Evolutionary conservation across 768 basidiomycete genomes (phyloP), one percentile per base, ranked within the genome.

Genomic region (Hypsizygus marmoreus): DNA sequence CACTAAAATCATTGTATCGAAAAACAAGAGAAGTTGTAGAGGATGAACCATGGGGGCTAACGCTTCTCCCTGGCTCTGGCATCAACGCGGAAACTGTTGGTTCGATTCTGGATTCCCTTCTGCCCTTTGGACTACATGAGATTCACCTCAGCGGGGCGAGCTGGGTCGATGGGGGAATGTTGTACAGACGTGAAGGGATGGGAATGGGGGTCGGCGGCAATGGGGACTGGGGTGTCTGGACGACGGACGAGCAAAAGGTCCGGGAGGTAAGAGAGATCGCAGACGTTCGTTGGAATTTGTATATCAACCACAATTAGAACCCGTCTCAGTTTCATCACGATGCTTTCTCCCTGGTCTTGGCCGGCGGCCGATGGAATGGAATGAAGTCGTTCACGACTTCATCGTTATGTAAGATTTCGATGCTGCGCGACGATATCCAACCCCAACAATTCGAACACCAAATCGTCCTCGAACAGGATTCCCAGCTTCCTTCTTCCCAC

Each of bases 61-160:
- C 66, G 7, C 76, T 93, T 38, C 76, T 91, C 51, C 84, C 88
- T 2, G 90, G 90, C 4, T 86, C 87, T 9, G 89, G 90, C 1
- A 80, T 92, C 43, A 88, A 85, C 53, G 60, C 72, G 6, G 56
- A 68, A 7, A 88, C 79, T 1, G 66, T 84, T n/a, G 60, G 67
- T 1, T 40, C 53, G 9, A 35, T 92, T 25, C 67, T 88, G 39
- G 55, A 72, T 16, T 53, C 65, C 14, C 68, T 91, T 28, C 54
- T 81, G 17, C 77, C 81, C 0, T 65, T 74, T 19, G 85, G 84
- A 5, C 60, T 89, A 17, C 66, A 65, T 17, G 88, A 91, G 61
- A 69, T 92, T 1, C 90, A 92, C 59, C 59, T 91, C 47, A 91
- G 88, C 51, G 90, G 80, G 0, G 88, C 86, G 2, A 57, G 60